Percentiles rank a stretch among this genome's conserved stretches.
Conservation (phyloP, 306 rosid genomes). For the Abrus pulchellus region DNA sequence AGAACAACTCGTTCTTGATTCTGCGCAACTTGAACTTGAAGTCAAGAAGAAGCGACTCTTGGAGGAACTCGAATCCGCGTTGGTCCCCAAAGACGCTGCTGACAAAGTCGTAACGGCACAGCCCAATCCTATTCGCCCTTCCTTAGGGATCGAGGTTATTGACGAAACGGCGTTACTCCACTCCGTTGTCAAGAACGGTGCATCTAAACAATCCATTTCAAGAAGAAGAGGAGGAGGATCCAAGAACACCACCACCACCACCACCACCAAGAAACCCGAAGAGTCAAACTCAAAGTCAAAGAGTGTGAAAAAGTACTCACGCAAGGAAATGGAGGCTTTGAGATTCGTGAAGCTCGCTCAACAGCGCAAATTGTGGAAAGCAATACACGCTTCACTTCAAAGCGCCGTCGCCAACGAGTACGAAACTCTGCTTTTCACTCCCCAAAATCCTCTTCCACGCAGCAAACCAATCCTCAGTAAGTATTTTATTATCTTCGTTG, state of each 20-base stretch:
- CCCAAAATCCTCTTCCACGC: slow-evolving; percentile 48
- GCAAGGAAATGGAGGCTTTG: slow-evolving; percentile 72
- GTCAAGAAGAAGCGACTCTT: slow-evolving; percentile 63
- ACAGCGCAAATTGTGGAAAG: slow-evolving; percentile 72
- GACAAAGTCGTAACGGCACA: background rate
- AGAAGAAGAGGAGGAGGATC: slow-evolving; percentile 48
- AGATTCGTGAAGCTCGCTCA: slow-evolving; percentile 61
- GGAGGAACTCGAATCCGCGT: slow-evolving; percentile 68
- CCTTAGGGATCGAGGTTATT: slow-evolving; percentile 66
- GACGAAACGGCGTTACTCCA: slow-evolving; percentile 89
- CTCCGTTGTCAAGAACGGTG: slow-evolving; percentile 43
- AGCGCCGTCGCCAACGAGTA: slow-evolving; percentile 68
- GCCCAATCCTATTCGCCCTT: slow-evolving; percentile 5
- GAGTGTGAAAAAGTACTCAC: slow-evolving; percentile 52
- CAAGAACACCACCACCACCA: slow-evolving; percentile 13
- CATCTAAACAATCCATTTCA: slow-evolving; percentile 23
- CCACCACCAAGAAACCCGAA: background rate
- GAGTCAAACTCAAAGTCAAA: background rate
- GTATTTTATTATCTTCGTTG: background rate
- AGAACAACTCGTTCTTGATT: slow-evolving; percentile 34
- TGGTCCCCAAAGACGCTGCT: slow-evolving; percentile 46
- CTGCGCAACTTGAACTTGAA: slow-evolving; percentile 37
- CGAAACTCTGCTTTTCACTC: slow-evolving; percentile 51
- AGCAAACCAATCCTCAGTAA: slow-evolving; percentile 61
- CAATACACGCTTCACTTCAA: slow-evolving; percentile 58